These are phyloP conservation scores for Neurospora sp. DNA, from an alignment of 2,329 filamentous ascomycete genomes.

Conservation along the genomic window DNA sequence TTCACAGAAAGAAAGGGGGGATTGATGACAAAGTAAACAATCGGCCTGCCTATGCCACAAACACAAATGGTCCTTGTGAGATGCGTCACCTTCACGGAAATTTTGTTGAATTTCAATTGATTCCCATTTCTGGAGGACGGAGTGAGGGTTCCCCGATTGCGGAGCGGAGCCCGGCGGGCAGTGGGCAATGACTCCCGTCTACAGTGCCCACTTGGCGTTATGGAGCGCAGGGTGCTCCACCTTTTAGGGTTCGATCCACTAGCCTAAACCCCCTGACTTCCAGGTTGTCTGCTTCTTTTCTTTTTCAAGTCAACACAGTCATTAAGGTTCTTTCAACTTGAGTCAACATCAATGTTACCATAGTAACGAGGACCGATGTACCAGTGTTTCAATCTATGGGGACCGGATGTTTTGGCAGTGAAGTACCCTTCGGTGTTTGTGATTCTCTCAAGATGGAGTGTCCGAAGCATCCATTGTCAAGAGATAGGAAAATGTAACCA, in stretches of 20 bases:
- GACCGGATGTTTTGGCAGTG: neutral
- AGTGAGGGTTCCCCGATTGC: neutral
- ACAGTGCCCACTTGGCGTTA: neutral
- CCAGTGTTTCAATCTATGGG: no score
- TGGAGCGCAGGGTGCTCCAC: neutral
- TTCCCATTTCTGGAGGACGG: neutral
- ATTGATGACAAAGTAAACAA: neutral
- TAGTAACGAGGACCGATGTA: neutral
- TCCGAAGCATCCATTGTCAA: neutral
- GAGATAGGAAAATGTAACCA: neutral
- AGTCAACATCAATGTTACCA: neutral
- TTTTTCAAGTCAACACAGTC: neutral
- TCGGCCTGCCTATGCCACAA: neutral
- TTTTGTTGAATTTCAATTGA: neutral
- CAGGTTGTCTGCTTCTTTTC: neutral
- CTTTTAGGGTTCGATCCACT: neutral
- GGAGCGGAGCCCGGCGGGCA: neutral
- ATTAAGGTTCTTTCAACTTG: neutral
- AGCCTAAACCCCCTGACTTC: neutral
- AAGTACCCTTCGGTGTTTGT: no score
- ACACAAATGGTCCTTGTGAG: neutral
- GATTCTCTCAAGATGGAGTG: neutral
- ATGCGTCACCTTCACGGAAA: neutral
- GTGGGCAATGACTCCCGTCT: neutral
- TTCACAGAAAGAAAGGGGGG: neutral